Evolutionary conservation across 2,329 filamentous ascomycete species (phyloP).

Genomic region (Phyllosticta citribraziliensis): DNA sequence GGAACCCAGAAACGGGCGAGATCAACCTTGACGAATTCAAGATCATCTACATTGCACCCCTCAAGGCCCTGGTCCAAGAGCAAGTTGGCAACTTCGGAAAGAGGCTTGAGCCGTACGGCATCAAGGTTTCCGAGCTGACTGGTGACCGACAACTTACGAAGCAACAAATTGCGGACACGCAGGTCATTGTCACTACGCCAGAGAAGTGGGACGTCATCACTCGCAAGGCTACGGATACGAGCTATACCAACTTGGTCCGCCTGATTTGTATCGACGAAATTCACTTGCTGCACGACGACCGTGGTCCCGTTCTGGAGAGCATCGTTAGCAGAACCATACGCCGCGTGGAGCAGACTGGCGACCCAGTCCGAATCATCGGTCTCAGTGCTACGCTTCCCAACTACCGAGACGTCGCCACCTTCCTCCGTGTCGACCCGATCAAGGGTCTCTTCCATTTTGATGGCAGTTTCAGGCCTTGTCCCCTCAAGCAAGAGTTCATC

Average conservation of each 20-base stretch:
- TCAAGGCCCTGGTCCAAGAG: conserved; percentile 94
- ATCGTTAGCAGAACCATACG: conserved; percentile 93
- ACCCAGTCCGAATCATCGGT: conserved; percentile 83
- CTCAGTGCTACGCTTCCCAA: conserved; percentile 93
- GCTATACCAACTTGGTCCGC: conserved; percentile 94
- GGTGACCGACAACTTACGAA: conserved; percentile 97
- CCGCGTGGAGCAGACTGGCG: conserved; percentile 85
- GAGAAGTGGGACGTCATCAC: conserved; percentile 99
- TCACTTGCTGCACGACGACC: conserved; percentile 91
- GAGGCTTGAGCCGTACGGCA: conserved; percentile 79
- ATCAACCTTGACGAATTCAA: conserved; percentile 96
- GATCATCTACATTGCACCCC: conserved; percentile 91
- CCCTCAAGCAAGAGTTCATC: conserved; percentile 91
- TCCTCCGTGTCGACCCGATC: conserved; percentile 75
- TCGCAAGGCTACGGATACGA: conserved; percentile 90
- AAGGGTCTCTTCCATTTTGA: conserved; percentile 96
- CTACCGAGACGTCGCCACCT: conserved; percentile 90
- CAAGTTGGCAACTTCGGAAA: conserved; percentile 97
- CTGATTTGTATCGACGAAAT: conserved; percentile 97
- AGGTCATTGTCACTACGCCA: conserved; percentile 95
- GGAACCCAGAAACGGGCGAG: conserved; percentile 79
- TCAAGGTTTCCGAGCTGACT: conserved; percentile 89
- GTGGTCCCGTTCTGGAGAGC: conserved; percentile 91
- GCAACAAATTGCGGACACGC: conserved; percentile 94
- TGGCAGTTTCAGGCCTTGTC: conserved; percentile 85